phyloP scores from a whole-genome alignment of 2,329 filamentous ascomycete genomes.

The Talaromyces sp. region DNA sequence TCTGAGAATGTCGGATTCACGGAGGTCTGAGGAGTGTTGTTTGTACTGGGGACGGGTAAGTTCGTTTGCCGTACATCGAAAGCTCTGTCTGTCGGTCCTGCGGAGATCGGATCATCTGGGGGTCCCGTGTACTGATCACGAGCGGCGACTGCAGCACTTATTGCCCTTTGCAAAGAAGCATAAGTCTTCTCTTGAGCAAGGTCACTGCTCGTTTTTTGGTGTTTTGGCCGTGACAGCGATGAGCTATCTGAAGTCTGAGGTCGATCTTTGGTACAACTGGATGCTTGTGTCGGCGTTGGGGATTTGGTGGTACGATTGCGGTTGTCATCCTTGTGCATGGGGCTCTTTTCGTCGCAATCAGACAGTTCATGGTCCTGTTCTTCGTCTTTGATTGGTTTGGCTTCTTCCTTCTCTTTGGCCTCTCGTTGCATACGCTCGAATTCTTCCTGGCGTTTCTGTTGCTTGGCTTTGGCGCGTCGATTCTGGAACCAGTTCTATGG shows the following conservation, averaged over 20 bases:
- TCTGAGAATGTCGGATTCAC: conserved; percentile 29
- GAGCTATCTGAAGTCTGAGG: conserved; percentile 22
- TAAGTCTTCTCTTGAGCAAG: conserved; percentile 43
- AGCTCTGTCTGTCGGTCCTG: conserved; percentile 28
- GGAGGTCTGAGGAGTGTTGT: conserved; percentile 20
- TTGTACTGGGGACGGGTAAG: conserved; percentile 25
- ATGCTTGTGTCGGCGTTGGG: conserved; percentile 30
- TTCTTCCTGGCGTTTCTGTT: conserved; percentile 51
- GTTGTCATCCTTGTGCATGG: conserved; percentile 10
- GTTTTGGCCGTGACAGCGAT: conserved; percentile 26
- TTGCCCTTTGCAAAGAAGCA: conserved; percentile 46
- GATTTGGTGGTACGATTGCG: conserved; percentile 15
- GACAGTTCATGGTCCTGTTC: conserved; percentile 23
- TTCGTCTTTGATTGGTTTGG: conserved; percentile 34
- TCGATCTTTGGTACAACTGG: conserved; percentile 3
- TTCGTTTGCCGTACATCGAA: conserved; percentile 33
- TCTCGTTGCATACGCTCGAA: conserved; percentile 46
- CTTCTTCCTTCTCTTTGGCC: conserved; percentile 27
- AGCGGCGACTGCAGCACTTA: conserved; percentile 43
- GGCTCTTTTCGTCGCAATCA: conserved; percentile 11
- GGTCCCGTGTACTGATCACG: conserved; percentile 33
- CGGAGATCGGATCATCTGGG: conserved; percentile 24
- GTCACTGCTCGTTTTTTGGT: conserved; percentile 40
- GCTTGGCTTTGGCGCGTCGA: conserved; percentile 53
- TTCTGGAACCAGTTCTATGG: conserved; percentile 56